Conservation (phyloP, 129 eudicot genomes). For the Deinandra increscens region DNA sequence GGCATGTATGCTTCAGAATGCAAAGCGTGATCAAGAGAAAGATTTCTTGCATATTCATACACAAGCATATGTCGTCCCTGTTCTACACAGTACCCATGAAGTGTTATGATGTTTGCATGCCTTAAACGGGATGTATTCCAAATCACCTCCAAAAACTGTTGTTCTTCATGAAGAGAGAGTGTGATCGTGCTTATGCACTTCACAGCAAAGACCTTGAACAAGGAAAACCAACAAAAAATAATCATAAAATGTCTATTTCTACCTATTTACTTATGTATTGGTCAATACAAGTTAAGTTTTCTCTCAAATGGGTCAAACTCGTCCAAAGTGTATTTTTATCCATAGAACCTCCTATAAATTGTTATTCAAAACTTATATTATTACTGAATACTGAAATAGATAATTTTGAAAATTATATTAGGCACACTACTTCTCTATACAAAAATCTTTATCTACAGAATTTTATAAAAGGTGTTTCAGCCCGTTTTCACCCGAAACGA, state of each 20-base stretch:
- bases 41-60: constrained; percentile 68
- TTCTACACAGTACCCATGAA: constrained; percentile 77
- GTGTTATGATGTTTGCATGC: constrained; percentile 80
- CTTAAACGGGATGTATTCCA: constrained; percentile 58
- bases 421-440: not conserved
- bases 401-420: not conserved
- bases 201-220: constrained; percentile 64
- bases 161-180: constrained; percentile 77
- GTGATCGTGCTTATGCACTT: constrained; percentile 61
- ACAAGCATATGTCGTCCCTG: constrained; percentile 78
- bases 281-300: not conserved
- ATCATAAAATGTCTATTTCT: not conserved
- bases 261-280: not conserved
- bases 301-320: not conserved
- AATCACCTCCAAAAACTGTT: constrained; percentile 65
- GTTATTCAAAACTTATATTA: not conserved
- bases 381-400: not conserved
- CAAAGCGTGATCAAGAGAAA: constrained; percentile 66
- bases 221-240: constrained; percentile 10
- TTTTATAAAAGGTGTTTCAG: not conserved
- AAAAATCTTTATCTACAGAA: not conserved
- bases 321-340: not conserved
- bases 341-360: not conserved
- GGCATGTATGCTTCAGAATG: constrained; percentile 59
- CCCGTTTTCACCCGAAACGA: not conserved